Evolutionary conservation across 331 rosid species (phyloP), one percentile per base, ranked within the genome.

Genomic region (Cydonia oblonga): DNA sequence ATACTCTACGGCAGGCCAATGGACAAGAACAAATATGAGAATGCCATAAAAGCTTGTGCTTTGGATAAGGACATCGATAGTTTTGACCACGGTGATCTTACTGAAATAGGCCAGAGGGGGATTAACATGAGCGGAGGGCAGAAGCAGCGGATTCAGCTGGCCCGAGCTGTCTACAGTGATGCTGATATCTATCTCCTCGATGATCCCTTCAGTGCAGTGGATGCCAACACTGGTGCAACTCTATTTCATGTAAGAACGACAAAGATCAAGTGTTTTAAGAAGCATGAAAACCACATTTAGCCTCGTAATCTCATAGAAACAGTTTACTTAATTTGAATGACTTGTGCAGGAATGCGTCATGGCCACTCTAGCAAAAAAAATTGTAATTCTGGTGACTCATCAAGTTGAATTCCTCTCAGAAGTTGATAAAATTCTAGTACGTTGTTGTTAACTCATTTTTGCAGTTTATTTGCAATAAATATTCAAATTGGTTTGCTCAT

Each of bases 191-290:
- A 92, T 80, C 92, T 92, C 38, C 89, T 90, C 3, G 98, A 92
- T 68, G 97, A 93, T 53, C 96, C 97, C 67, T 93, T 93, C 64
- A 93, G 98, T 25, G 96, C 97, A 40, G 96, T 90, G 16, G 96
- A 92, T 79, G 98, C 96, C 0, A 93, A 92, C 63, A 92, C 96
- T 42, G 89, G 88, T 52, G 85, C 98, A 4, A 72, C 76, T 70
- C 87, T 92, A 4, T 92, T 88, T 68, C 79, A 87, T 68, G 98
- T 90, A 79, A 86, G 82, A 15, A 76, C 3, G 33, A 19, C 57
- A 22, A 5, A 56, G 60, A 61, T 68, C 54, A 7, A 25, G 9
- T 3, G 9, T 23, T n/a, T n/a, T 33, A 4, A 10, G 38, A 51
- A 29, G 65, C 64, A 58, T 44, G 54, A 25, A 33, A 33, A 5